Evolutionary conservation across 306 rosid genomes (phyloP), one percentile per base, ranked within the genome.

Genomic region (Potentilla sterilis): DNA sequence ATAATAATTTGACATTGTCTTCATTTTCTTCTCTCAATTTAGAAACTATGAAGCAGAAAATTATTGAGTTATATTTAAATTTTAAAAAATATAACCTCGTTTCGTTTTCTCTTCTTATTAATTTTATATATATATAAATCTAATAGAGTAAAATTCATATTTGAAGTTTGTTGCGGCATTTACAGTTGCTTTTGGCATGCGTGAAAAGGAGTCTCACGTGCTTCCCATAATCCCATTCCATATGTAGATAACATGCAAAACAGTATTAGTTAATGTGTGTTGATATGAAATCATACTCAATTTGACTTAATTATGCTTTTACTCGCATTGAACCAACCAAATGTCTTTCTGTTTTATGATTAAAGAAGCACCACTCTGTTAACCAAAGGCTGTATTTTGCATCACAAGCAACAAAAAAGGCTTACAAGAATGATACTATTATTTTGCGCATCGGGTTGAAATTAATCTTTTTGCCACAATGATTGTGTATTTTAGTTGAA

Each of bases 201-300:
- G 96, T 68, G 70, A 86, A 93, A 93, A 93, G 95, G 52, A 77
- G 79, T 74, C 79, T 87, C 96, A 87, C 96, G 90, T 90, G 96
- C 87, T 83, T 69, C 80, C 93, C 91, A 90, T 77, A 9, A 72
- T 79, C 69, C 69, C 81, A 67, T 47, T 49, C 15, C 73, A 81
- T 9, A 9, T 46, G 58, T 34, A 70, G 32, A 62, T 21, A 74
- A 37, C 54, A 76, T 24, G 43, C 32, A 9, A 28, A 28, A 21
- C 64, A 38, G 19, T 35, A 32, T 62, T 63, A 41, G n/a, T 9
- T 46, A 49, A 66, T 51, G 11, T 49, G 10, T 47, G 19, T 49
- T 63, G 40, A 52, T 49, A 43, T 7, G 28, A 64, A 75, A 75
- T 37, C 65, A 75, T 16, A 28, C 69, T 42, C 43, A 43, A 73